Conservation (phyloP, 345 rosid species). For the Salix caprea region DNA sequence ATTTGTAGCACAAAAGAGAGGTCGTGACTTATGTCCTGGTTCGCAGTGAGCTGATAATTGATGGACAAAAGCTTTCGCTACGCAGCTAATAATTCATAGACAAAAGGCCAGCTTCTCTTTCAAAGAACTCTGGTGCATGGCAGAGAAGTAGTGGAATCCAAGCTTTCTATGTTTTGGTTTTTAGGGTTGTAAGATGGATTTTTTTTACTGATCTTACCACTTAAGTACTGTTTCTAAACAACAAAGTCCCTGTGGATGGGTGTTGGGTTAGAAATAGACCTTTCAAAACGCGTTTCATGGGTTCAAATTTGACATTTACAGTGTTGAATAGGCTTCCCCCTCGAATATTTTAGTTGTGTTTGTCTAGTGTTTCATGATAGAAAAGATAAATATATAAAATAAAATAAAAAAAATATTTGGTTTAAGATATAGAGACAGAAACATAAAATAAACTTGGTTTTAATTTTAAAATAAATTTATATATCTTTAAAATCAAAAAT, state of each 20-base stretch:
- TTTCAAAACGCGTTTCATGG: background rate
- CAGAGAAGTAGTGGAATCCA: background rate
- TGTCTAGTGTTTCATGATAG: too few species aligned
- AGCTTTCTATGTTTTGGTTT: background rate
- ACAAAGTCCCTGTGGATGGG: background rate
- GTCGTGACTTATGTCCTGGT: background rate
- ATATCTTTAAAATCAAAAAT: too few species aligned
- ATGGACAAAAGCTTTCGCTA: slow-evolving; percentile 16
- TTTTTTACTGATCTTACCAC: too few species aligned
- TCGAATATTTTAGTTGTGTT: background rate
- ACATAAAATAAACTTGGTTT: too few species aligned
- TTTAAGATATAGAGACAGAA: too few species aligned
- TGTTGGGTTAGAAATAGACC: slow-evolving; percentile 21
- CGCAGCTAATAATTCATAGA: slow-evolving; percentile 20
- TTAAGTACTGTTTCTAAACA: background rate
- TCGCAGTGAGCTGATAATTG: slow-evolving; percentile 19
- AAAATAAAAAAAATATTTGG: too few species aligned
- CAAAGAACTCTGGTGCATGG: background rate
- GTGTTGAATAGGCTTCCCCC: background rate
- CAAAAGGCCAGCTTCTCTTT: slow-evolving; percentile 10
- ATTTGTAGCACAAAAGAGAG: background rate
- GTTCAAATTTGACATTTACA: background rate
- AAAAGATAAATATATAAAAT: too few species aligned
- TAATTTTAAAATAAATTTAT: too few species aligned
- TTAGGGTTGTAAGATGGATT: background rate